phyloP scores from a whole-genome alignment of 306 rosid genomes.

The Cicer chorassanicum region DNA sequence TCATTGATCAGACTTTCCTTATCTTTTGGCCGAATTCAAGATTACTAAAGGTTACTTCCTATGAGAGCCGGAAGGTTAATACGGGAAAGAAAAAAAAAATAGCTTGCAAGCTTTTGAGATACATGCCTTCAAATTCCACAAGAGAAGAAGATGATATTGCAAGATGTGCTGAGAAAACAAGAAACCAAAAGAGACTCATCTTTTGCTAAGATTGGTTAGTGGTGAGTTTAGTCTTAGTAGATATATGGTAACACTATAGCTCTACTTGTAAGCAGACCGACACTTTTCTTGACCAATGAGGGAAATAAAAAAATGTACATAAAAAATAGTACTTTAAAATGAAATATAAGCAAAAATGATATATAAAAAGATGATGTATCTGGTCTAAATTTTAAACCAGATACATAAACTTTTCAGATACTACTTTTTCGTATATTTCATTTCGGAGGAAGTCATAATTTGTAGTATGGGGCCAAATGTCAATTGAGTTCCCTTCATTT shows the following conservation, averaged over 20 bases:
- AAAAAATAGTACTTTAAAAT: not conserved
- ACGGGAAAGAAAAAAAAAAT: too few species aligned
- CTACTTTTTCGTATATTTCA: too few species aligned
- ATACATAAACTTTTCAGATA: too few species aligned
- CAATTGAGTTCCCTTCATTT: conserved; percentile 22
- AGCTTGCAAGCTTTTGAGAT: conserved; percentile 12
- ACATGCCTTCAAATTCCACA: conserved; percentile 55
- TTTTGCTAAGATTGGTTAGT: not conserved
- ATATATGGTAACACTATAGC: conserved; percentile 33
- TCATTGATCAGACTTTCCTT: too few species aligned
- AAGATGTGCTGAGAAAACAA: conserved; percentile 52
- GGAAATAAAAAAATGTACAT: not conserved
- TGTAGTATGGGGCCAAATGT: conserved; percentile 20
- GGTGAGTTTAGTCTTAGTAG: not conserved
- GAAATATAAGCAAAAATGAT: too few species aligned
- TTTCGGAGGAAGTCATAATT: not conserved
- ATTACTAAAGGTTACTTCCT: too few species aligned
- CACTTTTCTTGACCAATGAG: conserved; percentile 36
- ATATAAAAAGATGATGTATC: too few species aligned
- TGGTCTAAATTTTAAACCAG: too few species aligned
- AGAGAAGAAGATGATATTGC: conserved; percentile 51
- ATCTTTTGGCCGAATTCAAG: too few species aligned
- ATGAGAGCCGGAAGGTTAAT: too few species aligned
- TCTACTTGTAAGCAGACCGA: conserved; percentile 31
- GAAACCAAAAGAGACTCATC: conserved; percentile 56